Percentiles rank a stretch among this genome's conserved stretches.
Conservation (phyloP, 768 basidiomycete genomes). For the Hericium alpestre region DNA sequence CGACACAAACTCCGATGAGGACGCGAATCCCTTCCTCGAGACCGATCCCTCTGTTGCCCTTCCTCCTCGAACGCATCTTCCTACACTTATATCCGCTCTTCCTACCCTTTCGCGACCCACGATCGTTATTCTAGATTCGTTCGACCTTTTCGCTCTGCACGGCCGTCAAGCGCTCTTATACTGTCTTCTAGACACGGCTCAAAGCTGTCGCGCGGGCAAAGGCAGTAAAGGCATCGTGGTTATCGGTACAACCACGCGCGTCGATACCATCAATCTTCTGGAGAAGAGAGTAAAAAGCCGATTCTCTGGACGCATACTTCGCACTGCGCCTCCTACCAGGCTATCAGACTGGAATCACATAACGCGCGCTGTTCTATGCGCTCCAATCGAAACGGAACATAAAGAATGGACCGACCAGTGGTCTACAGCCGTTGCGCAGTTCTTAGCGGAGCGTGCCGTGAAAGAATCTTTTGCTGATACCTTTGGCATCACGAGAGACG, state of each 20-base stretch:
- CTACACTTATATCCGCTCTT: slow-evolving; percentile 62
- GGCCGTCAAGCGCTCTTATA: slow-evolving; percentile 89
- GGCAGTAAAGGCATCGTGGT: slow-evolving; percentile 67
- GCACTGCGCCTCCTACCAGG: slow-evolving; percentile 52
- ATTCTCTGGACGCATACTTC: slow-evolving; percentile 85
- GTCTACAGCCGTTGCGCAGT: slow-evolving; percentile 43
- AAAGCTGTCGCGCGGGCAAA: slow-evolving; percentile 59
- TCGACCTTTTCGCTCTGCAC: slow-evolving; percentile 89
- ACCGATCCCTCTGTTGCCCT: slow-evolving; percentile 22
- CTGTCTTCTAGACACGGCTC: slow-evolving; percentile 89
- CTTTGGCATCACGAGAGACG: slow-evolving; percentile 50
- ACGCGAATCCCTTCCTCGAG: slow-evolving; percentile 39
- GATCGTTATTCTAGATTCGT: slow-evolving; percentile 78
- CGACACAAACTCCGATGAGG: slow-evolving; percentile 25
- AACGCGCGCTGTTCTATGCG: slow-evolving; percentile 35
- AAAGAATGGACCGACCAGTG: slow-evolving; percentile 58
- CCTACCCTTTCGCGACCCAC: slow-evolving; percentile 74
- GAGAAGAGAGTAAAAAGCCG: slow-evolving; percentile 97
- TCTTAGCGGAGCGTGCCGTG: slow-evolving; percentile 41
- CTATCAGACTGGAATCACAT: slow-evolving; percentile 40
- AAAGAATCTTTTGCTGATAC: slow-evolving; percentile 42
- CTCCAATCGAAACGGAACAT: slow-evolving; percentile 16
- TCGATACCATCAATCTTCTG: slow-evolving; percentile 79
- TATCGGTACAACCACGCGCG: slow-evolving; percentile 75
- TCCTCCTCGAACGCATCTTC: slow-evolving; percentile 61